These are phyloP conservation scores for Beauveria pseudobassiana DNA, from an alignment of 2,329 filamentous ascomycete genomes.

Conservation along the genomic window DNA sequence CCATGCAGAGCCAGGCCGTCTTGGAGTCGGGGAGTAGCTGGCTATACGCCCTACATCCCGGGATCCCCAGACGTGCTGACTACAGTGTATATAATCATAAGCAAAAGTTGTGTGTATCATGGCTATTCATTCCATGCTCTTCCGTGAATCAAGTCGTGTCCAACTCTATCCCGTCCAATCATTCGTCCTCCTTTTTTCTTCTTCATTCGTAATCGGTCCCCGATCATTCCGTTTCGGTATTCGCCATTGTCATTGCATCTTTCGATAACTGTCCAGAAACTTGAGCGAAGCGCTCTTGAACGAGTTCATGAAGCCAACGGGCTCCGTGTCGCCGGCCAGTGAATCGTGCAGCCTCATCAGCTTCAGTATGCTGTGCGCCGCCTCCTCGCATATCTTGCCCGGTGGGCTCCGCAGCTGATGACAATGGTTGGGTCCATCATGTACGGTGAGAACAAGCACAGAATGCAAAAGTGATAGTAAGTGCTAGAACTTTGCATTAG, in stretches of 20 bases:
- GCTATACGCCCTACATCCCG: too few species aligned
- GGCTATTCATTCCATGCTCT: too few species aligned
- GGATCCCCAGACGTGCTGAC: neutral
- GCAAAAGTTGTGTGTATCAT: neutral
- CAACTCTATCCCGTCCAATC: too few species aligned
- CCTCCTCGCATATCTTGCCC: neutral
- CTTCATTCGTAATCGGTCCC: neutral
- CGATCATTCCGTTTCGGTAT: neutral
- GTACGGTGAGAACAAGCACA: neutral
- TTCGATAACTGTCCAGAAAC: neutral
- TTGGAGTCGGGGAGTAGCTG: too few species aligned
- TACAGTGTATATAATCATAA: neutral
- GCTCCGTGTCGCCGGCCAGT: neutral
- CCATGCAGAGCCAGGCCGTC: neutral
- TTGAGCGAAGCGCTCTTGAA: neutral
- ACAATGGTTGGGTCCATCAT: neutral
- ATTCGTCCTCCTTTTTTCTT: too few species aligned
- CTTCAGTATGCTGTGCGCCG: neutral
- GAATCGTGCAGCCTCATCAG: neutral
- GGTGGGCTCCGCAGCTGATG: neutral
- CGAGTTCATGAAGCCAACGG: neutral
- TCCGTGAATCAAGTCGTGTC: neutral
- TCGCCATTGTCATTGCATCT: neutral
- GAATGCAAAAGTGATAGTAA: slow-evolving; percentile 8
- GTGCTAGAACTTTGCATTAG: neutral